Base-by-base conservation (phyloP, 2,329 filamentous ascomycete genomes). In the Cladophialophora bantiana region DNA sequence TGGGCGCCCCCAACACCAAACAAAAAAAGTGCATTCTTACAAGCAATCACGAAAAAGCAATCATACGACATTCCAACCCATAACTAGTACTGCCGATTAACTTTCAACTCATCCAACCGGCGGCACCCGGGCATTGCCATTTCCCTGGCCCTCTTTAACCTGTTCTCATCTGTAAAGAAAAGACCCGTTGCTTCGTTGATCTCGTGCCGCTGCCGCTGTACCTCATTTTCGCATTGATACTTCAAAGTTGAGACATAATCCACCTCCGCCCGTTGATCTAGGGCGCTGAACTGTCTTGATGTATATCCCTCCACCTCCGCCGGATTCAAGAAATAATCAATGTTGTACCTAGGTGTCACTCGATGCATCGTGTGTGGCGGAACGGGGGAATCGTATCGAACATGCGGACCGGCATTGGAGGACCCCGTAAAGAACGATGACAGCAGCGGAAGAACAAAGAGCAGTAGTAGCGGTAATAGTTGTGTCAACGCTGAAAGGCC, bases 271-370 rank as follows among this genome's bases (percentile, higher is more conserved):
- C 84, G 84, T 71, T 88, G 85, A 77, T 98, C 95, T 36, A 99
- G 82, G 73, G 90, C 86, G 56, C 83, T 81, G 75, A 96, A 86
- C 76, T 95, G 90, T 64, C 86, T 84, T 10, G 85, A 78, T 63
- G 85, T 89, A 77, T 88, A 94, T 40, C 89, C 87, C 34, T 86
- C 84, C 35, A 97, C 86, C 34, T 97, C 94, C 4, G 78, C 77
- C 0, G 93, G 93, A 76, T 96, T 89, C 68, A 98, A 86, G 75
- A 86, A 99, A 81, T 98, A 99, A 68, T 92, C 86, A 60, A 96
- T 84, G 60, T 90, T 88, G 69, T 93, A 83, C 62, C 87, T 86
- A 0, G 86, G 85, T 31, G 91, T 94, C 31, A 84, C 86, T 65
- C 93, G 91, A 72, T 89, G 85, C 73, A 89, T 81, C 18, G 92